phyloP scores from a whole-genome alignment of 352 stramenopile species.

The Thraustochytrium striatum region DNA sequence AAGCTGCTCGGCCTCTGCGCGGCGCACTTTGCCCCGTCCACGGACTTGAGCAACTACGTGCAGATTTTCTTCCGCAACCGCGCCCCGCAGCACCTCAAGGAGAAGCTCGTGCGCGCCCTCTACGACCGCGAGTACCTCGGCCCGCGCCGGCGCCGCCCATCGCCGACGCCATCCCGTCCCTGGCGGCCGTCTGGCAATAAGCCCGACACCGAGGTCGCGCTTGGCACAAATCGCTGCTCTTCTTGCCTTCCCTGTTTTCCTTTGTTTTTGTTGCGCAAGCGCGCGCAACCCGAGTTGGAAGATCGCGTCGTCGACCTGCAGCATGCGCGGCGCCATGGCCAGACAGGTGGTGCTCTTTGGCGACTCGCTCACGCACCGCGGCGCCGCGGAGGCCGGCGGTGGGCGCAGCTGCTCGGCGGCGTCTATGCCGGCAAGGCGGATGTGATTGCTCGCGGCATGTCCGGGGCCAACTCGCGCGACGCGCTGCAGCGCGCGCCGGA shows the following conservation, averaged over 20 bases:
- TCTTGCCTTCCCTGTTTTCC: too few species aligned
- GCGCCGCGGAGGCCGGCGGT: background rate
- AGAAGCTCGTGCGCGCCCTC: constrained; percentile 30
- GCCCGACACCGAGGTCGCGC: too few species aligned
- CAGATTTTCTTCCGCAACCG: constrained; percentile 80
- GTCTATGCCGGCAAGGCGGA: constrained; percentile 32
- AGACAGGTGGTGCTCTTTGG: too few species aligned
- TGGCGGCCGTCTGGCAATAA: background rate
- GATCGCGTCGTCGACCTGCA: too few species aligned
- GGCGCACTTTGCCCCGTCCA: constrained; percentile 78
- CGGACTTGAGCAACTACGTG: constrained; percentile 79
- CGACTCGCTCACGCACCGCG: background rate
- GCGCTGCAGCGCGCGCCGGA: background rate
- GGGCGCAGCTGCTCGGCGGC: background rate
- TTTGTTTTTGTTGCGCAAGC: too few species aligned
- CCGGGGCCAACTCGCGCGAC: constrained; percentile 20
- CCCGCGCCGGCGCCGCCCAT: background rate
- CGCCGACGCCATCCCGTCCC: constrained; percentile 2
- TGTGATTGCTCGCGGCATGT: constrained; percentile 34
- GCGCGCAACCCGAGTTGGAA: too few species aligned
- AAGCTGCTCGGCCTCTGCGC: constrained; percentile 85
- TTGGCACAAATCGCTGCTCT: too few species aligned
- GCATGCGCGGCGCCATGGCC: too few species aligned
- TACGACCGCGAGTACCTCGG: constrained; percentile 47
- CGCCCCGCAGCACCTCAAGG: constrained; percentile 48